Percentiles rank a stretch among this genome's conserved stretches.
Evolutionary conservation across 2,329 filamentous ascomycete species (phyloP).

Genomic region (Colletotrichum sp.): DNA sequence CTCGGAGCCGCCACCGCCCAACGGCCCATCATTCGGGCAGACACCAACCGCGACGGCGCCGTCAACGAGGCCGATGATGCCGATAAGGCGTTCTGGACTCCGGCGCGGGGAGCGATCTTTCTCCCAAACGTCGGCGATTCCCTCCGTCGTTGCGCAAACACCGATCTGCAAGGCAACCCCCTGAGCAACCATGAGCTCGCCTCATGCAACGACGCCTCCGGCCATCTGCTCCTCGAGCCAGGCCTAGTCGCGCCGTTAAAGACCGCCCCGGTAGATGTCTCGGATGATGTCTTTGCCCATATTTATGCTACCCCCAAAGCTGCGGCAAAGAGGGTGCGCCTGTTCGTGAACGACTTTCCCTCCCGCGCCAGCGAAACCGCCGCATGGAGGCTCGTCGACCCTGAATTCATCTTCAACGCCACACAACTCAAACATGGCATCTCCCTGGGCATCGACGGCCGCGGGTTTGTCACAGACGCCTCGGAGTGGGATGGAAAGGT

Average conservation of each 20-base stretch:
- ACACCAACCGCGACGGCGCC: constrained; percentile 40
- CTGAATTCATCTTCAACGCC: constrained; percentile 30
- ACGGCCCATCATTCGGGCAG: constrained; percentile 31
- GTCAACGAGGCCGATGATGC: constrained; percentile 31
- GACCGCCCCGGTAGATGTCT: constrained; percentile 30
- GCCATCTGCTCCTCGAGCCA: constrained; percentile 33
- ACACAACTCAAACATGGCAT: constrained; percentile 32
- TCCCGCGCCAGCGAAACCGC: neutral
- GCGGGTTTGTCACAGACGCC: constrained; percentile 28
- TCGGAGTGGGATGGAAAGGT: constrained; percentile 32
- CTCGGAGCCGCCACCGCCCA: neutral
- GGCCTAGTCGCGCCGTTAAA: constrained; percentile 34
- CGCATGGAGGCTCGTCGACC: constrained; percentile 30
- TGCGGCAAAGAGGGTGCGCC: constrained; percentile 26
- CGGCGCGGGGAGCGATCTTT: constrained; percentile 34
- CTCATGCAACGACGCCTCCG: constrained; percentile 39
- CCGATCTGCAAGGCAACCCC: constrained; percentile 6
- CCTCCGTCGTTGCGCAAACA: constrained; percentile 30
- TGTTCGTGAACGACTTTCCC: constrained; percentile 27
- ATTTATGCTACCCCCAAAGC: constrained; percentile 17
- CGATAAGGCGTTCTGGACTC: constrained; percentile 29
- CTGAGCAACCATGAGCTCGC: constrained; percentile 30
- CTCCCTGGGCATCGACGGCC: constrained; percentile 39
- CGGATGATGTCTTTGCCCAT: constrained; percentile 17
- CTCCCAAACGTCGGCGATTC: constrained; percentile 41